Percentiles rank a stretch among this genome's conserved stretches.
Conservation (phyloP, 768 basidiomycete species). For the Collybia mongolica region DNA sequence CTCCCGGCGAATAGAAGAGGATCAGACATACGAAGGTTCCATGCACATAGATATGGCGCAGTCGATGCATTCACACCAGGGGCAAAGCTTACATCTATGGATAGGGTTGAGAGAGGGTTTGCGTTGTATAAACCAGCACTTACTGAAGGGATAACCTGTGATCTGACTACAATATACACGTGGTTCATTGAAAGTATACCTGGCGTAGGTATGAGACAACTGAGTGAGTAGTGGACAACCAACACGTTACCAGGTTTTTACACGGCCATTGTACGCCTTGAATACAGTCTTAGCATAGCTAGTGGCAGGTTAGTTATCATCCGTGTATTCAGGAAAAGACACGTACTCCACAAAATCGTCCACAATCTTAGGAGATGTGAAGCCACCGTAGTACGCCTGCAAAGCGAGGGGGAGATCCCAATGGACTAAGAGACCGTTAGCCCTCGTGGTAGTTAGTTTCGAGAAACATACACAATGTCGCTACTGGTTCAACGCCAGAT, state of each 20-base stretch:
- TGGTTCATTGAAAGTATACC: constrained; percentile 56
- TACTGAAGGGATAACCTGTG: constrained; percentile 41
- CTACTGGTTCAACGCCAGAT: constrained; percentile 43
- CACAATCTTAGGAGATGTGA: constrained; percentile 41
- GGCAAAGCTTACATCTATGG: constrained; percentile 38
- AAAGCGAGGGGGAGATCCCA: constrained; percentile 49
- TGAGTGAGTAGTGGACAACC: background rate
- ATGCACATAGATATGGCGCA: constrained; percentile 44
- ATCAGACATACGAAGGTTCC: constrained; percentile 37
- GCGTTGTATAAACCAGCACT: constrained; percentile 4
- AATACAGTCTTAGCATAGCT: constrained; percentile 52
- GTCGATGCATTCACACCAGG: constrained; percentile 40
- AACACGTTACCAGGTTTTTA: constrained; percentile 48
- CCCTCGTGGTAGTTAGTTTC: background rate
- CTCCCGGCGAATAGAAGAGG: background rate
- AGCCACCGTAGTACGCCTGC: constrained; percentile 49
- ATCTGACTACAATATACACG: constrained; percentile 39
- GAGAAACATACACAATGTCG: constrained; percentile 39
- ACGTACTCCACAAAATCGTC: constrained; percentile 47
- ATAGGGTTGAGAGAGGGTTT: background rate
- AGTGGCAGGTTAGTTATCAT: background rate
- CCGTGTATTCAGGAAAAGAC: background rate
- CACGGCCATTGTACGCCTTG: constrained; percentile 43
- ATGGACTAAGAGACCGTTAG: constrained; percentile 30
- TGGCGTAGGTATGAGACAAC: constrained; percentile 7